Evolutionary conservation across 805 yeast species (phyloP), one percentile per base, ranked within the genome.

Genomic region (Pichia deserticola): DNA sequence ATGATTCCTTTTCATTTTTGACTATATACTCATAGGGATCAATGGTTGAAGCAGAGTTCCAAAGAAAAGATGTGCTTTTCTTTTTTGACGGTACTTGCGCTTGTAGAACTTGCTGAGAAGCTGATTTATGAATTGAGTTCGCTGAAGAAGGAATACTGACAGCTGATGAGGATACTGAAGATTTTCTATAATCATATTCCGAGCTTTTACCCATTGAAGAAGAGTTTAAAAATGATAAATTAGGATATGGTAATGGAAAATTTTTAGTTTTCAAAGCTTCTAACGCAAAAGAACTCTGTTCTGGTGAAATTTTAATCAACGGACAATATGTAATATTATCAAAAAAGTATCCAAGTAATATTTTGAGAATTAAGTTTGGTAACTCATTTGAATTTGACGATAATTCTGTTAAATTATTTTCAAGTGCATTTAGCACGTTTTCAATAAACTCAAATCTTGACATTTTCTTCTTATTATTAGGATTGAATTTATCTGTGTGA

Each of bases 401-500:
- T 8, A 25, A 28, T 8, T 44, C 50, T 9, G 49, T 25, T 9
- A 28, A 49, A 38, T 62, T 54, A 51, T 56, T 54, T 43, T 60
- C 56, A 20, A 67, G 48, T 7, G 68, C 57, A 11, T 51, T 54
- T 13, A 52, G 42, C 29, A 64, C 51, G 47, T 64, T 78, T 40
- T 73, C 72, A 13, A 82, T 71, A 58, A 80, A 86, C 54, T 84
- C 89, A 5, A 69, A 63, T 57, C 76, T 81, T 9, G 80, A 65
- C 86, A 86, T 84, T 61, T 86, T 86, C 49, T 69, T 74, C 57
- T 77, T 80, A 64, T 84, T 84, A 60, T 76, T 81, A 20, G 75
- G 73, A 64, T 85, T 86, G 67, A 82, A 86, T 51, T 70, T 75
- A 60, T 85, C 93, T 0, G 93, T 86, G 60, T 86, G 92, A 34